Conservation (phyloP, 2,329 filamentous ascomycete genomes). For the Penicillium hordei region DNA sequence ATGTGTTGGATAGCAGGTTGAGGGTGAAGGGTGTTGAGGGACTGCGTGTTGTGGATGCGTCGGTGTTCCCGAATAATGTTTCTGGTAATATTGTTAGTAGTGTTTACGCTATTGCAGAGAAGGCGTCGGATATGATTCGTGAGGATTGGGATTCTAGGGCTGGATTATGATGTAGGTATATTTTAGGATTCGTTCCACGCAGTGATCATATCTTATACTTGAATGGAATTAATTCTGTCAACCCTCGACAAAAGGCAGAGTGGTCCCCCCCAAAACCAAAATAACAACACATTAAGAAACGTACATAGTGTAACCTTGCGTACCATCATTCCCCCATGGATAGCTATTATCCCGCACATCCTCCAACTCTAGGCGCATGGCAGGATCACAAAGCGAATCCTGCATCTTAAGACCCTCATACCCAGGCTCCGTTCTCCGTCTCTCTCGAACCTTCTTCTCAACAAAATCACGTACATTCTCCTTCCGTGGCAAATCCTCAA, state of each 20-base stretch:
- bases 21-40: constrained; percentile 30
- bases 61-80: constrained; percentile 31
- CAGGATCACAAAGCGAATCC: background rate
- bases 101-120: constrained; percentile 38
- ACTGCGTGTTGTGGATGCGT: constrained; percentile 31
- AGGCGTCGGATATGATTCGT: constrained; percentile 36
- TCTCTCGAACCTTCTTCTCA: background rate
- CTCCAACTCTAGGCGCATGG: background rate
- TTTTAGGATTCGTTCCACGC: background rate
- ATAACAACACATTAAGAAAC: background rate
- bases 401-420: background rate
- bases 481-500: background rate
- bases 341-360: background rate
- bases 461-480: background rate
- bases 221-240: background rate
- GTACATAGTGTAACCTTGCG: too few species aligned
- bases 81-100: constrained; percentile 32
- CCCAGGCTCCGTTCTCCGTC: background rate
- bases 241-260: background rate
- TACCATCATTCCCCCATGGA: background rate
- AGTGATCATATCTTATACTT: background rate
- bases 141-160: constrained; percentile 22
- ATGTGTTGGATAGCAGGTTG: constrained; percentile 30
- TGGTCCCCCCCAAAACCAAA: too few species aligned
- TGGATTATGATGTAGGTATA: background rate